phyloP scores from a whole-genome alignment of 768 basidiomycete genomes.

The Lactarius sp. region DNA sequence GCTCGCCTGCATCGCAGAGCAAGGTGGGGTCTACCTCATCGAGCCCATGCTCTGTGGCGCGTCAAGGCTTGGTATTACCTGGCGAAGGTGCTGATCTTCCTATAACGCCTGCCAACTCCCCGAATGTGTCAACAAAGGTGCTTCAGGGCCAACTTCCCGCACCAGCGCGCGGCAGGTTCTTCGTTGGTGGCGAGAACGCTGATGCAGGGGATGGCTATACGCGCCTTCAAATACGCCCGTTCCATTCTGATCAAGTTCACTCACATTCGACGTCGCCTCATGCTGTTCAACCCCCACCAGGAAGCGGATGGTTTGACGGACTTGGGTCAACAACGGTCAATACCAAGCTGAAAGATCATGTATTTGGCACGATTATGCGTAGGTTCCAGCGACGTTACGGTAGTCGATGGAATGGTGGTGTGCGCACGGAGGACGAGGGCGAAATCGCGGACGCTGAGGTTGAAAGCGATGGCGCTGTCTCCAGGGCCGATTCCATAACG shows the following conservation, averaged over 20 bases:
- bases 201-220: conserved; percentile 32
- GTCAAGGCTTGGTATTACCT: conserved; percentile 36
- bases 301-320: conserved; percentile 68
- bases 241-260: conserved; percentile 28
- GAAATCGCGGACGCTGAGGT: conserved; percentile 38
- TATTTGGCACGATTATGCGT: conserved; percentile 84
- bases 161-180: conserved; percentile 6
- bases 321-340: conserved; percentile 93
- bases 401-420: conserved; percentile 28
- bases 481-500: conserved; percentile 5
- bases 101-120: conserved; percentile 45
- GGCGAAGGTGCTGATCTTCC: conserved; percentile 41
- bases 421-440: conserved; percentile 53
- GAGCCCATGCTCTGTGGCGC: conserved; percentile 40
- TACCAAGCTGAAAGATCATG: conserved; percentile 90
- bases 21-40: conserved; percentile 22
- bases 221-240: conserved; percentile 39
- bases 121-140: conserved; percentile 28
- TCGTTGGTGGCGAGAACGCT: conserved; percentile 13
- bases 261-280: conserved; percentile 8
- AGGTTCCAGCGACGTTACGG: conserved; percentile 54
- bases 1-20: conserved; percentile 26
- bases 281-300: not conserved
- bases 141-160: conserved; percentile 13
- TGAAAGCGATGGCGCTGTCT: conserved; percentile 38